Evolutionary conservation across 2,329 filamentous ascomycete genomes (phyloP).

Genomic region (Hortaea werneckii): DNA sequence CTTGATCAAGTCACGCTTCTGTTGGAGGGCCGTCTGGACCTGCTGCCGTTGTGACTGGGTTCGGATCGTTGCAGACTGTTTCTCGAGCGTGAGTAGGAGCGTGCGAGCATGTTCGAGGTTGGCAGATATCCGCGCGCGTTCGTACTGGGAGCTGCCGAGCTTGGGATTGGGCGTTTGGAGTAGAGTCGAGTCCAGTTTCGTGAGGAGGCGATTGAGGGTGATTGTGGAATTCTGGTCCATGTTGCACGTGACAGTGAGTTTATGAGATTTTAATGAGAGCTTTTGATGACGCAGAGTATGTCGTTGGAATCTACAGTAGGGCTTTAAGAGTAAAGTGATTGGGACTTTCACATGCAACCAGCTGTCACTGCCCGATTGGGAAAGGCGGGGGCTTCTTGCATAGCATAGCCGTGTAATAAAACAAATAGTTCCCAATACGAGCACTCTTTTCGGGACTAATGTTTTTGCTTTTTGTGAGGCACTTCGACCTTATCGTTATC

Average conservation of each 20-base stretch:
- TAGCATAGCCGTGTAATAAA: too few species aligned
- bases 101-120: conserved; percentile 63
- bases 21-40: conserved; percentile 52
- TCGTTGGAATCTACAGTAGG: too few species aligned
- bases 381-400: background rate
- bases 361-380: background rate
- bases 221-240: conserved; percentile 25
- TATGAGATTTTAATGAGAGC: background rate
- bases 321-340: too few species aligned
- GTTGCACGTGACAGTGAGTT: background rate
- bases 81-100: conserved; percentile 60
- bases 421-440: too few species aligned
- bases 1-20: conserved; percentile 57
- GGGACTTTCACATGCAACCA: background rate
- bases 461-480: too few species aligned
- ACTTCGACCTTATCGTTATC: too few species aligned
- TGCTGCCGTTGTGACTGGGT: conserved; percentile 49
- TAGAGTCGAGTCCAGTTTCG: conserved; percentile 55
- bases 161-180: conserved; percentile 44
- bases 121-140: conserved; percentile 50
- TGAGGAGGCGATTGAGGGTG: conserved; percentile 51
- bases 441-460: too few species aligned
- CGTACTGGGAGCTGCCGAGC: conserved; percentile 49
- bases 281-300: too few species aligned
- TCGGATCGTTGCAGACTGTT: conserved; percentile 53